A percentile compares a stretch with the other conserved stretches of the same genome.
These are phyloP conservation scores for Dalbergia oliveri DNA, from an alignment of 306 rosid genomes.

Conservation along the genomic window DNA sequence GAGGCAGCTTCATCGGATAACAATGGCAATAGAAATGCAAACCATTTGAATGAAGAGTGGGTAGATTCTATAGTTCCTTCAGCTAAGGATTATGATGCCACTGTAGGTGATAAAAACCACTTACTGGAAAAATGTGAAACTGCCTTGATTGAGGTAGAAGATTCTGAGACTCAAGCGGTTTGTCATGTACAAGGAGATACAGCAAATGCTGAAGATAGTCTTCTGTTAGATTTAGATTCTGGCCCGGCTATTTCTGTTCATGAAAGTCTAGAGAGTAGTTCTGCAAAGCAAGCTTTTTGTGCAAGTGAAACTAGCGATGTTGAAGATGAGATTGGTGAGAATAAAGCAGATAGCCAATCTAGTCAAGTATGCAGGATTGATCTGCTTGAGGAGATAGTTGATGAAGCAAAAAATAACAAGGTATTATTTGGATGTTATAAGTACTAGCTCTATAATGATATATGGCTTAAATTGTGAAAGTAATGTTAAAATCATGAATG, in stretches of 20 bases:
- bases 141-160: conserved; percentile 40
- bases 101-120: conserved; percentile 8
- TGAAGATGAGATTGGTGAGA: conserved; percentile 51
- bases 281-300: conserved; percentile 44
- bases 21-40: conserved; percentile 37
- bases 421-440: conserved; percentile 50
- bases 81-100: conserved; percentile 31
- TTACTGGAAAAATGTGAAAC: conserved; percentile 42
- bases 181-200: conserved; percentile 35
- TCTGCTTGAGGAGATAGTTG: conserved; percentile 78
- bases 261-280: conserved; percentile 37
- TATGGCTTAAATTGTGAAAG: conserved; percentile 1
- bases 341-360: conserved; percentile 47
- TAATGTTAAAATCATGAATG: background rate
- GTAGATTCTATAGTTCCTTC: conserved; percentile 34
- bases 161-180: conserved; percentile 38
- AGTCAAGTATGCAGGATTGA: conserved; percentile 60
- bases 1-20: conserved; percentile 9
- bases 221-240: conserved; percentile 45
- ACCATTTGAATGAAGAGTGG: conserved; percentile 36
- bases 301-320: conserved; percentile 44
- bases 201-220: conserved; percentile 39
- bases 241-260: conserved; percentile 27
- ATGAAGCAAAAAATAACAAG: conserved; percentile 87
- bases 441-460: conserved; percentile 11